Percentiles rank a stretch among this genome's conserved stretches.
phyloP scores from a whole-genome alignment of 2,329 filamentous ascomycete genomes.

The Thielaviopsis euricoi region DNA sequence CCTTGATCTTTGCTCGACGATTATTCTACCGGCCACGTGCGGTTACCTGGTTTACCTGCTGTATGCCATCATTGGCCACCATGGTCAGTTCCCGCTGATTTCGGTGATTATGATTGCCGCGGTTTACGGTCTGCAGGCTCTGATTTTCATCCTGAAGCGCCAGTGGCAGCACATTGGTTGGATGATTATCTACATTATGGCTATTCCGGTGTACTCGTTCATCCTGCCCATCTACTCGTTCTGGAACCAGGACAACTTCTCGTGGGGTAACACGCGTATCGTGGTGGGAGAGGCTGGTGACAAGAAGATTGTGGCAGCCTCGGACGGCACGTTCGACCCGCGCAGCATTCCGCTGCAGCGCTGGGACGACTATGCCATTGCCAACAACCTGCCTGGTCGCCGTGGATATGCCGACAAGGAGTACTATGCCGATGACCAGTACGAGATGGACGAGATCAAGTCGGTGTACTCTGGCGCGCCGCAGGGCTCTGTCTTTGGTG shows the following conservation, averaged over 20 bases:
- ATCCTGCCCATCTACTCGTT: slow-evolving; percentile 90
- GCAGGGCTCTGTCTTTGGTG: slow-evolving; percentile 60
- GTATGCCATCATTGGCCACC: slow-evolving; percentile 53
- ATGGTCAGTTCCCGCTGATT: slow-evolving; percentile 66
- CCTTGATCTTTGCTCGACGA: slow-evolving; percentile 80
- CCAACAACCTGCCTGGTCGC: slow-evolving; percentile 80
- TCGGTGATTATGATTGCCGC: slow-evolving; percentile 79
- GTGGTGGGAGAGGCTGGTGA: slow-evolving; percentile 87
- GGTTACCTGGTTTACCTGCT: slow-evolving; percentile 78
- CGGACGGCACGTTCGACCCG: slow-evolving; percentile 76
- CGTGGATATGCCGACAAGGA: slow-evolving; percentile 61
- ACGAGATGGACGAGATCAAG: slow-evolving; percentile 97
- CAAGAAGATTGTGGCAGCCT: slow-evolving; percentile 78
- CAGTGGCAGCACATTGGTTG: slow-evolving; percentile 98
- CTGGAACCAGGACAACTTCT: slow-evolving; percentile 99
- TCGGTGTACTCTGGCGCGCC: slow-evolving; percentile 87
- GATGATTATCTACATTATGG: slow-evolving; percentile 98
- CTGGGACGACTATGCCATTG: slow-evolving; percentile 88
- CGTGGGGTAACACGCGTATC: slow-evolving; percentile 95
- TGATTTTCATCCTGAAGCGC: slow-evolving; percentile 92
- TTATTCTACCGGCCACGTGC: slow-evolving; percentile 80
- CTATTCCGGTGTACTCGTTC: slow-evolving; percentile 87
- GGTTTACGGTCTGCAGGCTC: slow-evolving; percentile 86
- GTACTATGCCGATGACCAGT: slow-evolving; percentile 55
- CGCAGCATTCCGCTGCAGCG: slow-evolving; percentile 83